Base-by-base conservation (phyloP, 768 basidiomycete genomes). In the Tulasnella sp. region DNA sequence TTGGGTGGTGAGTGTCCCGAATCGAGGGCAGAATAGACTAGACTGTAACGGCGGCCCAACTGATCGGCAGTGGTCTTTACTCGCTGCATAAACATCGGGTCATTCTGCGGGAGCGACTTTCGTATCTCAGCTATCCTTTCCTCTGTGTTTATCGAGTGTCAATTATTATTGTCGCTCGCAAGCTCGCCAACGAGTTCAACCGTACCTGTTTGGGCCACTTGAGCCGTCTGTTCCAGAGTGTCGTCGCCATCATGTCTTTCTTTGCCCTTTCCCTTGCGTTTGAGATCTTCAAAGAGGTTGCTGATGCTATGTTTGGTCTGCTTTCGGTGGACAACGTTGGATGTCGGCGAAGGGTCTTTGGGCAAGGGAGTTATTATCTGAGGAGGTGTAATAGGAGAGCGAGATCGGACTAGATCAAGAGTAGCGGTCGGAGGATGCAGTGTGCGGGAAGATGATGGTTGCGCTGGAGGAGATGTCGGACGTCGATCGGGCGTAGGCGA, bases 21-120 rank as follows among this genome's bases (percentile, higher is more conserved):
- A 19, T 60, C 53, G 15, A 62, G 43, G 9, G 61, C 60, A 15
- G 27, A 21, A 46, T 53, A 61, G 5, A 62, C 30, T 15, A 52
- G 29, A 15, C 30, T 15, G 41, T 62, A 62, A 12, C 62, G 62
- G 22, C 34, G 42, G 10, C 46, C 61, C 38, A 62, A 51, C 34
- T 62, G 60, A n/a, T 46, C 60, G 25, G 24, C 41, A 11, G 50
- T 43, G 8, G 51, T 51, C 22, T 43, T 17, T 21, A 56, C 60
- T 22, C 62, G 61, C 30, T 62, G 44, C 17, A 46, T n/a, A 46
- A 49, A 31, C 7, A 27, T 46, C 11, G 57, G 57, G 21, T 56
- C 42, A 19, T 56, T 56, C 7, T 34, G 38, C 5, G 44, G 11
- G 2, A 43, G 42, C 22, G 38, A 19, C 5, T 38, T 43, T 0